A percentile compares a stretch with the other conserved stretches of the same genome.
phyloP scores from a whole-genome alignment of 163 green algal genomes.

The Volvox carteri region DNA sequence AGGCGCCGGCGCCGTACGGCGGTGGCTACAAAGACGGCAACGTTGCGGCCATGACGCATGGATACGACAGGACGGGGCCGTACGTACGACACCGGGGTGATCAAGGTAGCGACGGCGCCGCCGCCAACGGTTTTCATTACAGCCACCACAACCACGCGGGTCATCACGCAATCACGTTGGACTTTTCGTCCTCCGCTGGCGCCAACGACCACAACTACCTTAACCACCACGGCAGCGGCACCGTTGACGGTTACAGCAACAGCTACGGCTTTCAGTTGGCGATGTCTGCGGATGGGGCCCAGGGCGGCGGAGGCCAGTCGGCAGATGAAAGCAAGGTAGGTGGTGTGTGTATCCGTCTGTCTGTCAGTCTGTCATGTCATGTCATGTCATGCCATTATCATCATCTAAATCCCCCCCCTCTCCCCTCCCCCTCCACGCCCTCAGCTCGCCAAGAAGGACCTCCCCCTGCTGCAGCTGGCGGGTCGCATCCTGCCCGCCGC shows the following conservation, averaged over 20 bases:
- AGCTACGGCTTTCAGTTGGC: constrained; percentile 1
- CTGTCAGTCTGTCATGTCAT: background rate
- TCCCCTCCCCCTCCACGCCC: background rate
- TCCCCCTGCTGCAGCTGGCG: constrained; percentile 49
- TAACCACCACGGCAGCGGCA: background rate
- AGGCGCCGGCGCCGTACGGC: background rate
- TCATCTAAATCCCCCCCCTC: background rate
- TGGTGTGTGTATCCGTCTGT: background rate
- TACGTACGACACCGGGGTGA: constrained; percentile 28
- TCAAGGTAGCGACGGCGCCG: background rate
- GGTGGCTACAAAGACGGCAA: background rate
- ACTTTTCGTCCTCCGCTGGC: constrained; percentile 31
- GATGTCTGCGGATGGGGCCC: background rate
- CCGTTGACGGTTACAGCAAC: background rate
- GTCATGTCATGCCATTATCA: background rate
- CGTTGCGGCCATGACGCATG: background rate
- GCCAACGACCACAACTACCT: background rate
- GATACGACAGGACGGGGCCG: background rate
- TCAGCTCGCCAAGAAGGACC: constrained; percentile 26
- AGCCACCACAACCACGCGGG: constrained; percentile 19
- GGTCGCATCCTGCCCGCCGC: constrained; percentile 54
- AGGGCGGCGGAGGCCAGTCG: background rate
- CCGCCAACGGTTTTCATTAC: background rate
- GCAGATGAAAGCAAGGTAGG: constrained; percentile 42
- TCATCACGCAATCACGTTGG: constrained; percentile 43